phyloP scores from a whole-genome alignment of 2,329 filamentous ascomycete species.

The Colletotrichum tabaci region DNA sequence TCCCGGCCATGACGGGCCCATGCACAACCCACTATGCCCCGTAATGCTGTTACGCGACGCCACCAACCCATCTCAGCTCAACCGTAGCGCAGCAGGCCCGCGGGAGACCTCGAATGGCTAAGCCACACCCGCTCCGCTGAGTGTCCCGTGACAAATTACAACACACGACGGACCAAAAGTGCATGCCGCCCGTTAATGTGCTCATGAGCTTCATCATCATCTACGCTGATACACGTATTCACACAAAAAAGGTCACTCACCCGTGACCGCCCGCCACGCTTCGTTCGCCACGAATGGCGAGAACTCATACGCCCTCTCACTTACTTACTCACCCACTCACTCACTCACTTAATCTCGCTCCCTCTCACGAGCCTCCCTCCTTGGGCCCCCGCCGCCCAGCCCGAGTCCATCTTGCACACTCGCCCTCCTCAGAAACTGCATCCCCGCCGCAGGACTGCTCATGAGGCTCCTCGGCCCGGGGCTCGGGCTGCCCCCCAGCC shows the following conservation, averaged over 20 bases:
- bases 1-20: not conserved
- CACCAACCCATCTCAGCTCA: not conserved
- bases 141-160: too few species aligned
- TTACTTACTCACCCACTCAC: not conserved
- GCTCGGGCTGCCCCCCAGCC: conserved; percentile 37
- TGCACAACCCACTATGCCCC: not conserved
- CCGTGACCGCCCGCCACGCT: too few species aligned
- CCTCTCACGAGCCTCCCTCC: conserved; percentile 31
- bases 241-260: not conserved
- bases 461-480: conserved; percentile 51
- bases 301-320: too few species aligned
- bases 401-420: conserved; percentile 60
- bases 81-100: not conserved
- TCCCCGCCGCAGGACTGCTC: conserved; percentile 60
- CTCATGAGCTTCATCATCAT: conserved; percentile 27
- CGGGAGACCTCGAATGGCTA: not conserved
- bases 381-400: conserved; percentile 21
- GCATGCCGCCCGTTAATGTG: not conserved
- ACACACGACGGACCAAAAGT: too few species aligned
- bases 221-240: conserved; percentile 7
- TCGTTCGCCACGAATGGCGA: too few species aligned
- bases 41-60: not conserved
- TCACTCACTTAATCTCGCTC: conserved; percentile 19
- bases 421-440: conserved; percentile 61
- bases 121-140: conserved; percentile 16